Evolutionary conservation across 192 early-diverging fungal species (phyloP), one percentile per base, ranked within the genome.

Genomic region (Geranomyces michiganensis): DNA sequence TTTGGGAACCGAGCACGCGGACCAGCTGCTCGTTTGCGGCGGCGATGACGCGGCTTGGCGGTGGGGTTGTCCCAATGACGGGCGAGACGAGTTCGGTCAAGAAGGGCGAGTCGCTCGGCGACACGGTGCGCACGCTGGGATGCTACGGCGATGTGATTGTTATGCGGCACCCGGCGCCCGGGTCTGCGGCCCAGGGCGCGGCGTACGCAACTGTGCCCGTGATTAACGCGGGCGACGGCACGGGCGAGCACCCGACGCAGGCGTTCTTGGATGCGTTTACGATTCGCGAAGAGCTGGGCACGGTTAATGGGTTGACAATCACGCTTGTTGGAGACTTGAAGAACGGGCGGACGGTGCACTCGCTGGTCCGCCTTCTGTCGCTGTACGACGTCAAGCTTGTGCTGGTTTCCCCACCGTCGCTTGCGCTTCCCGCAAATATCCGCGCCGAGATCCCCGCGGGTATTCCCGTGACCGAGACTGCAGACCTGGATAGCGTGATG

Each of bases 331-430:
- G 96, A 61, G 97, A 98, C 75, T 87, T 98, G 72, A 95, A 96
- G 85, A 93, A 99, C 79, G 97, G 95, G 53, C 90, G 97, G 75
- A 99, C 97, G 0, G 96, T 98, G 22, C 97, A 99, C 90, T 93
- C 90, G 58, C 85, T 99, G 24, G 95, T 96, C 33, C 88, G 89
- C 71, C 84, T 99, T 33, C 79, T 99, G 32, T 78, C 92, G 12
- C 90, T 90, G 78, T 97, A 98, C 82, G 90, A 94, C 70, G 93
- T 98, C 66, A 97, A 91, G 22, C 71, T 99, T 65, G 94, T 97
- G 82, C 95, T 94, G 74, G 95, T 98, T 59, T 86, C 92, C 49
- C 96, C 96, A 0, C 68, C 81, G 0, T 86, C 84, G n/a, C 84
- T 97, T 56, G 71, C 81, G 44, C 95, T 99, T 89, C 96, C 97